Conservation (phyloP, 306 rosid genomes). For the Prunus persica region DNA sequence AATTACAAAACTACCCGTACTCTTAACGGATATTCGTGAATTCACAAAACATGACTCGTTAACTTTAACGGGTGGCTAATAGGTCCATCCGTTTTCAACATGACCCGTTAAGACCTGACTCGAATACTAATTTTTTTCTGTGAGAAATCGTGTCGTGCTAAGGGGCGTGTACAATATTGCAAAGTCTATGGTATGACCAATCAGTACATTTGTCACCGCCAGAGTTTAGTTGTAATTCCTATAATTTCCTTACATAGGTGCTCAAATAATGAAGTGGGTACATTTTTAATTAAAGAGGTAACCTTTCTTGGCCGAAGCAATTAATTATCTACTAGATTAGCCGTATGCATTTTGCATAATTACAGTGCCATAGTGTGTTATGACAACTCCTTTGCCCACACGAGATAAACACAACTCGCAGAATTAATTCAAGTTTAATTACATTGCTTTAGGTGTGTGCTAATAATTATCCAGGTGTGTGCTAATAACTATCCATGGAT, state of each 20-base stretch:
- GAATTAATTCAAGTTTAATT: background rate
- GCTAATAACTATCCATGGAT: background rate
- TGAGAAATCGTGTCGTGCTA: too few species aligned
- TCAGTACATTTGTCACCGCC: background rate
- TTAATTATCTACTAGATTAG: background rate
- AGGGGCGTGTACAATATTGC: too few species aligned
- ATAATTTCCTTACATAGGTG: background rate
- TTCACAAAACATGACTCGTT: too few species aligned
- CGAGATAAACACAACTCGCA: background rate
- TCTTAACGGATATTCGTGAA: too few species aligned
- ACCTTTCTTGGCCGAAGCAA: background rate
- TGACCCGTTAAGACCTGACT: too few species aligned
- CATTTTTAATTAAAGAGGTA: background rate
- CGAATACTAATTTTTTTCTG: too few species aligned
- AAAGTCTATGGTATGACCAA: background rate
- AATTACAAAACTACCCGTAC: too few species aligned
- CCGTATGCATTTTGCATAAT: background rate
- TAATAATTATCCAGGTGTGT: background rate
- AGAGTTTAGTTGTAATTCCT: background rate
- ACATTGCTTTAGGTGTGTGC: background rate
- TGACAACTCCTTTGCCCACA: background rate
- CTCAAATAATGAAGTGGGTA: background rate
- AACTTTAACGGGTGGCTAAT: too few species aligned
- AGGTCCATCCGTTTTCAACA: too few species aligned
- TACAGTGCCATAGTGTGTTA: background rate